Evolutionary conservation across 2,329 filamentous ascomycete genomes (phyloP), one percentile per base, ranked within the genome.

Genomic region (Ophiostoma sp.): DNA sequence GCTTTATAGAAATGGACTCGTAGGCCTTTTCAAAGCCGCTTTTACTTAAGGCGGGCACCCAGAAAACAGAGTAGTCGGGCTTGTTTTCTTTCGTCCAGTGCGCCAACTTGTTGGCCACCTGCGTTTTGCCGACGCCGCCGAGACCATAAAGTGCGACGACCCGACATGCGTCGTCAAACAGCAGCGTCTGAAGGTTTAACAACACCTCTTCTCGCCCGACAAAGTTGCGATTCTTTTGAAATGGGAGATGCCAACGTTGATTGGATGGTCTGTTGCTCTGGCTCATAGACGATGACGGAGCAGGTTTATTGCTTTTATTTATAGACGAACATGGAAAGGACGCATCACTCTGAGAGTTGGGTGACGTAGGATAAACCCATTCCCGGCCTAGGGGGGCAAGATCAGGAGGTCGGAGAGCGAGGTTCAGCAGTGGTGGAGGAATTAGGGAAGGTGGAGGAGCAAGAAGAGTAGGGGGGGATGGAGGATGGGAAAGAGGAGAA

Each of bases 61-160:
- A 87, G 74, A 87, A 82, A 69, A 87, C 76, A 0, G 81, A 83
- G 70, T 78, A 83, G 4, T 80, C 79, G 1, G 79, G 79, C 42
- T 78, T 64, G 52, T 79, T 78, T 11, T 81, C 69, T 72, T 79
- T 82, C 2, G 78, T 78, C 77, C 79, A 81, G 77, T 84, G 80
- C 3, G 81, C 83, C 42, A 85, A 73, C 73, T 83, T 79, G 2
- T 85, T 76, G 6, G 78, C 82, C 3, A 85, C 74, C 57, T 82
- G 80, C 1, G 83, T 83, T 74, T 85, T 85, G 7, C 83, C 83
- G 2, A 82, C 76, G 11, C 84, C 83, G n/a, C 83, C 82, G 4
- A 84, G 78, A 0, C 82, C 82, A 50, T 50, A 64, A 17, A 71
- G 39, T 22, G 69, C 69, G 9, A 71, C 69, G 1, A 52, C 15